phyloP scores from a whole-genome alignment of 192 early-diverging fungal species.

The Pilobolus umbonatus region DNA sequence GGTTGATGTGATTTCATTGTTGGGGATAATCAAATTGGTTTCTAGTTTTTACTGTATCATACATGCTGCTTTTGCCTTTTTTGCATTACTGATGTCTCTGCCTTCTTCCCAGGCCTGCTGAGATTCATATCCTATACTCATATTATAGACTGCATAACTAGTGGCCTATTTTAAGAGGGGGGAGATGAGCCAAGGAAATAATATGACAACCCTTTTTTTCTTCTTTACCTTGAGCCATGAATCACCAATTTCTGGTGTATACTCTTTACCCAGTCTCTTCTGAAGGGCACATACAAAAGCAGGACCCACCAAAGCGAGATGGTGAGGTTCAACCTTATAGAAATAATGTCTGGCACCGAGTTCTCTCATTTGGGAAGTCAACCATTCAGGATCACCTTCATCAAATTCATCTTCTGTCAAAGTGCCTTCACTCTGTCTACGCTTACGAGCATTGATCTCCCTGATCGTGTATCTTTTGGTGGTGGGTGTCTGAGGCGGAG shows the following conservation, averaged over 20 bases:
- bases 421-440: neutral
- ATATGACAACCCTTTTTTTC: neutral
- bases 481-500: neutral
- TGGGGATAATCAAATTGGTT: no score
- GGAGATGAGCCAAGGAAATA: neutral
- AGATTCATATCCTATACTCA: constrained; percentile 21
- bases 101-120: constrained; percentile 25
- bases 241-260: constrained; percentile 16
- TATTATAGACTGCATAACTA: constrained; percentile 18
- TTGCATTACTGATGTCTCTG: neutral
- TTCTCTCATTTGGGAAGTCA: constrained; percentile 17
- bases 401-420: neutral
- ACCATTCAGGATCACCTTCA: constrained; percentile 6
- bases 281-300: constrained; percentile 18
- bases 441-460: constrained; percentile 9
- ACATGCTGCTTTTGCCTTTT: neutral
- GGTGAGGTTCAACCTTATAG: constrained; percentile 16
- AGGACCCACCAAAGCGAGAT: constrained; percentile 16
- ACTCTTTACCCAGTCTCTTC: constrained; percentile 18
- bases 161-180: constrained; percentile 3
- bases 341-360: constrained; percentile 23
- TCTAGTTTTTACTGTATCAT: constrained; percentile 1
- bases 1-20: no score
- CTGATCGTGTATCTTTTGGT: no score
- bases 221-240: constrained; percentile 15